These are phyloP conservation scores for Orbilia ellipsospora DNA, from an alignment of 2,329 filamentous ascomycete species.

Conservation along the genomic window DNA sequence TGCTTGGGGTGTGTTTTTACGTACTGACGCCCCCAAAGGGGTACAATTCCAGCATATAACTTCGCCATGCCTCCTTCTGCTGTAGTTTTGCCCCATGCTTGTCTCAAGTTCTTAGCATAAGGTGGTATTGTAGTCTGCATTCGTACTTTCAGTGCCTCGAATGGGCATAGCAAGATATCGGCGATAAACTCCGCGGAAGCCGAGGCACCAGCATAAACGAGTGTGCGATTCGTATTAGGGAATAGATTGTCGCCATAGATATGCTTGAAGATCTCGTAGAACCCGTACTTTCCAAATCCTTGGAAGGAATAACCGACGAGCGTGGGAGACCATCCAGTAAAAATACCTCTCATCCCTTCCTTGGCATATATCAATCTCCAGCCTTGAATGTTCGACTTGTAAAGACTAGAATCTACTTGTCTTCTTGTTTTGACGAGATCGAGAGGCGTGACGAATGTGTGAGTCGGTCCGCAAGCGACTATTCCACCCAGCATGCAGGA, in stretches of 20 bases:
- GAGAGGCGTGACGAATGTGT: slow-evolving; percentile 51
- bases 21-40: slow-evolving; percentile 78
- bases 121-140: slow-evolving; percentile 88
- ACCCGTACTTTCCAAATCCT: slow-evolving; percentile 53
- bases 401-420: slow-evolving; percentile 85
- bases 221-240: slow-evolving; percentile 72
- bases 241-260: slow-evolving; percentile 46
- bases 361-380: slow-evolving; percentile 80
- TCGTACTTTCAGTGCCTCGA: slow-evolving; percentile 81
- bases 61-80: slow-evolving; percentile 61
- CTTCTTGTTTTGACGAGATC: slow-evolving; percentile 92
- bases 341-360: slow-evolving; percentile 84
- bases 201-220: slow-evolving; percentile 80
- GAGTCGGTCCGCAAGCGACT: slow-evolving; percentile 46
- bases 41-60: slow-evolving; percentile 89
- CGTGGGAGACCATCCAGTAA: slow-evolving; percentile 88
- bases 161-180: slow-evolving; percentile 83
- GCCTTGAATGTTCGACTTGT: slow-evolving; percentile 85
- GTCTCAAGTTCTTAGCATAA: slow-evolving; percentile 69
- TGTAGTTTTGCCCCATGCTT: slow-evolving; percentile 51
- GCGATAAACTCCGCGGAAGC: slow-evolving; percentile 82
- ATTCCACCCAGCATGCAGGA: slow-evolving; percentile 82
- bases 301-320: slow-evolving; percentile 67
- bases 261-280: slow-evolving; percentile 55
- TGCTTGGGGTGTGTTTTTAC: no score